Evolutionary conservation across 176 grass and related monocot genomes (phyloP), one percentile per base, ranked within the genome.

Genomic region (Puya raimondii): DNA sequence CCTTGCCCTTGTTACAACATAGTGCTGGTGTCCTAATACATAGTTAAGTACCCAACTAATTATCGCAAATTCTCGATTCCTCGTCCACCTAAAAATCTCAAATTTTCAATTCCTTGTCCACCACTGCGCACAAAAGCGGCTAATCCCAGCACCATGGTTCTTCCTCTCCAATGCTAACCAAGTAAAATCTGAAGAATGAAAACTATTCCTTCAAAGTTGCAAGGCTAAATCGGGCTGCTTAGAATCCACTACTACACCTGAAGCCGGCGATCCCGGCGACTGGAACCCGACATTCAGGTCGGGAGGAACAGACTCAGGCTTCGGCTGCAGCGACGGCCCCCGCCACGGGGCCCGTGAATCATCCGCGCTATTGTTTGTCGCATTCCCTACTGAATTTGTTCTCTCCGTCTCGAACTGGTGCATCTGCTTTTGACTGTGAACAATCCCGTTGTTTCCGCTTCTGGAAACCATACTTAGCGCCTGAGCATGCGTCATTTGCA

Each of bases 221-320:
- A 85, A 77, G 64, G 73, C 83, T 25, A 86, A 81, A 59, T 86
- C 68, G 25, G 78, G 78, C 18, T 75, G 70, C 18, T 83, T 63
- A 48, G 75, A 67, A 50, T 64, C 70, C 11, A 67, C 23, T 49
- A 68, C n/a, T 9, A 66, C 48, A 61, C 22, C 58, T 16, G 78
- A 81, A 69, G 49, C 51, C 64, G 78, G 78, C 47, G 67, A 72
- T 13, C 61, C 51, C 23, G 51, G 67, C 18, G 78, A 63, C 57
- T 70, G 78, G 69, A 72, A 64, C 42, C 78, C 73, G 50, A 81
- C 74, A 70, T 78, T 81, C 48, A 81, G 29, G 47, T 79, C 82
- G 23, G 69, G 71, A 12, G 82, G 71, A 16, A 67, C 67, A 71
- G 71, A 49, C 16, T 83, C 68, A 2, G 59, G 25, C 15, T 50